Evolutionary conservation across 2,329 filamentous ascomycete genomes (phyloP).

Genomic region (Ascochyta clinopodiicola): DNA sequence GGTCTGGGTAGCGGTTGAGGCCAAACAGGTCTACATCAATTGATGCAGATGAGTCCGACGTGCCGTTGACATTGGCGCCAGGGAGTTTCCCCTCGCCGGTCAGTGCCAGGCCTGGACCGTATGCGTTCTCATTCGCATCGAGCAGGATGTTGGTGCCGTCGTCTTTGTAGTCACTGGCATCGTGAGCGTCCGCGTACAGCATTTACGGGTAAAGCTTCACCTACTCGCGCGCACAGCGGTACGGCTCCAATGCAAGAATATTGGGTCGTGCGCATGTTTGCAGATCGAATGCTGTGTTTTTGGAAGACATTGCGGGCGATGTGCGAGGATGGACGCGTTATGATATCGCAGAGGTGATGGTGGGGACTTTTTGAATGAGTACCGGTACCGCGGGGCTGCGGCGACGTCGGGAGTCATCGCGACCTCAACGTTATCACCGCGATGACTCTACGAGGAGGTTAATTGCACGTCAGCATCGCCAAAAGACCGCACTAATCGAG

Average conservation of each 20-base stretch:
- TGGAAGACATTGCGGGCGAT: slow-evolving; percentile 31
- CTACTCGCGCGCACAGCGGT: slow-evolving; percentile 62
- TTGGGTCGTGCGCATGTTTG: slow-evolving; percentile 59
- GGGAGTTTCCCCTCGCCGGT: slow-evolving; percentile 56
- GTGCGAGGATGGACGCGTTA: slow-evolving; percentile 9
- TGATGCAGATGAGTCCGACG: slow-evolving; percentile 41
- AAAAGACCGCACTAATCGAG: background rate
- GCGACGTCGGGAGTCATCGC: slow-evolving; percentile 29
- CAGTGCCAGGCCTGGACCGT: slow-evolving; percentile 76
- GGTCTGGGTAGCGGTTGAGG: slow-evolving; percentile 94
- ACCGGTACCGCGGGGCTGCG: slow-evolving; percentile 26
- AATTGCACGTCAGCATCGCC: background rate
- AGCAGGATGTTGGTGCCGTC: slow-evolving; percentile 94
- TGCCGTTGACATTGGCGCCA: slow-evolving; percentile 50
- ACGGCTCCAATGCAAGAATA: slow-evolving; percentile 60
- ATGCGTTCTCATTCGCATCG: slow-evolving; percentile 98
- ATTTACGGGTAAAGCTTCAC: slow-evolving; percentile 32
- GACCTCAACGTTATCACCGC: slow-evolving; percentile 2
- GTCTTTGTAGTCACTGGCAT: slow-evolving; percentile 91
- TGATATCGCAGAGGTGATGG: slow-evolving; percentile 1
- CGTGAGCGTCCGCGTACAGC: slow-evolving; percentile 18
- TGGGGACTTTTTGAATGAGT: slow-evolving; percentile 37
- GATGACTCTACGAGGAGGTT: slow-evolving; percentile 10
- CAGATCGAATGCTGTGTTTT: slow-evolving; percentile 53
- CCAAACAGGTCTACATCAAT: slow-evolving; percentile 77